A percentile compares a stretch with the other conserved stretches of the same genome.
Evolutionary conservation across 1,284 basidiomycete species (phyloP).

Genomic region (Trichosporon inkin): DNA sequence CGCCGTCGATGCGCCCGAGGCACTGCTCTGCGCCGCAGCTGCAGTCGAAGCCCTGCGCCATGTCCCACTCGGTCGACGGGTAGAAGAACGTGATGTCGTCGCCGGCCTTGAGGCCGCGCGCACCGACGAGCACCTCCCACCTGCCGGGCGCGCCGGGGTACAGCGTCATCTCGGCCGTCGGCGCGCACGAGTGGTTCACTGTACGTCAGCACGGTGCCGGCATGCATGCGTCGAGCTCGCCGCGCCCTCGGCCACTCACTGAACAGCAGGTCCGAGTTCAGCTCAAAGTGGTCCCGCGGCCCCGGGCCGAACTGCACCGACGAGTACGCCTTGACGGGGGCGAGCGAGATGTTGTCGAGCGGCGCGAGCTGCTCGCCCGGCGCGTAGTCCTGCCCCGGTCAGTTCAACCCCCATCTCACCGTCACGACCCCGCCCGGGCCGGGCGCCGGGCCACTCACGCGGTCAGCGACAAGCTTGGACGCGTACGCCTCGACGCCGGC

Average conservation of each 20-base stretch:
- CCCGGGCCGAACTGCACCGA: conserved; percentile 52
- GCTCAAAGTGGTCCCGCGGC: conserved; percentile 57
- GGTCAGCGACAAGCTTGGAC: conserved; percentile 41
- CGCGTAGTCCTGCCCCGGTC: conserved; percentile 35
- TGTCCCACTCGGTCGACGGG: conserved; percentile 67
- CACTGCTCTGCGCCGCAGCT: conserved; percentile 54
- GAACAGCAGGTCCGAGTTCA: conserved; percentile 64
- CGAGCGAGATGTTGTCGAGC: conserved; percentile 39
- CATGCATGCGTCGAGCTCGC: not conserved
- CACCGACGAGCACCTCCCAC: conserved; percentile 53
- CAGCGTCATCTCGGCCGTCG: conserved; percentile 59
- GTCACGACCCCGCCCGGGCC: too few species aligned
- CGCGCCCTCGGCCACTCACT: conserved; percentile 30
- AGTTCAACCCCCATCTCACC: not conserved
- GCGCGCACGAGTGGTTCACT: conserved; percentile 66
- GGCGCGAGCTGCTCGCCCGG: conserved; percentile 36
- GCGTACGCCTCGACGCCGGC: conserved; percentile 38
- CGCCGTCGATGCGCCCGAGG: conserved; percentile 50
- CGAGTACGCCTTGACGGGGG: conserved; percentile 48
- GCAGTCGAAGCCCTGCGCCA: conserved; percentile 64
- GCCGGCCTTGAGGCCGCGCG: conserved; percentile 49
- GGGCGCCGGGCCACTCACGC: too few species aligned
- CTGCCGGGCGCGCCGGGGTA: conserved; percentile 51
- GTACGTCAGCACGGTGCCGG: not conserved
- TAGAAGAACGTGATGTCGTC: conserved; percentile 60